Base-by-base conservation (phyloP, 2,329 filamentous ascomycete genomes). In the Claviceps sp. region DNA sequence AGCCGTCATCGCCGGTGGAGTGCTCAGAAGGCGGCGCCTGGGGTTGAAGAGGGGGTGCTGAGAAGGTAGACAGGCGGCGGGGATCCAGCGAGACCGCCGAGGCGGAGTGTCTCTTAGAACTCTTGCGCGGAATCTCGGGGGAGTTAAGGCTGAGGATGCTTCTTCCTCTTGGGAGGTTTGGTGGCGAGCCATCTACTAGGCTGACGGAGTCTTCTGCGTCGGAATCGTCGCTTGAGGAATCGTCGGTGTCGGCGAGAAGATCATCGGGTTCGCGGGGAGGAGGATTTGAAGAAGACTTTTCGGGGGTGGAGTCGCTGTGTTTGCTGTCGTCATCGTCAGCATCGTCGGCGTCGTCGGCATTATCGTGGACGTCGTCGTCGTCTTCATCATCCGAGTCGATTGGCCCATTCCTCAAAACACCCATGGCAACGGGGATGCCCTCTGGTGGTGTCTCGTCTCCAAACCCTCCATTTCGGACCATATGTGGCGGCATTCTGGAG, bases 401-500 rank as follows among this genome's bases (percentile, higher is more conserved):
- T 0, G 81, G 80, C 1, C 78, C 77, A 57, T 75, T 80, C 22
- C 76, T 71, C 56, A 80, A 59, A 11, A 78, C 76, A 5, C 77
- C 76, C 74, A 78, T 81, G 22, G 80, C 80, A 9, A 84, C 78
- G 4, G 81, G 81, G 40, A 83, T 79, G 2, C 81, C 81, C 59
- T 84, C 78, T 0, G 79, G 79, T 1, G 78, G 87, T 1, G 81
- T 78, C 50, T 86, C 85, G 53, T 84, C 74, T 42, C 78, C 81
- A 53, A 81, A 76, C 4, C 58, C 65, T 68, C 75, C 62, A 66
- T 73, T 58, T 71, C 70, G 56, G 61, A 66, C 63, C 73, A 88
- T 85, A 53, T 84, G 82, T 6, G 86, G 84, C 2, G 89, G 89
- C 72, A 93, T 89, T 52, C 90, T 80, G 7, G 88, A 81, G 64